A percentile compares a stretch with the other conserved stretches of the same genome.
Evolutionary conservation across 768 basidiomycete species (phyloP).

Genomic region (Lactarius akahatsu): DNA sequence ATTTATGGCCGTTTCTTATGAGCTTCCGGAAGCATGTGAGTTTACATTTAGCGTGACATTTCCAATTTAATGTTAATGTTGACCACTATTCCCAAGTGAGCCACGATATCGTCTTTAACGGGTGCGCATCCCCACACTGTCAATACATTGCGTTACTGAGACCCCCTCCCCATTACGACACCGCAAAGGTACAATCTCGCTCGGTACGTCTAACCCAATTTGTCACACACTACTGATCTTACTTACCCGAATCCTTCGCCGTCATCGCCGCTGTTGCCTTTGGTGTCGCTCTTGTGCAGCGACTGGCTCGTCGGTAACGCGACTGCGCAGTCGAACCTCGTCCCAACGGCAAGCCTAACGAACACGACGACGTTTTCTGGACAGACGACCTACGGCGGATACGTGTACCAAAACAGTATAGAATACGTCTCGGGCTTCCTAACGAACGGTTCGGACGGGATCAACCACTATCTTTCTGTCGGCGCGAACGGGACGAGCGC

Average conservation of each 20-base stretch:
- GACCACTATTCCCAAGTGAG: constrained; percentile 38
- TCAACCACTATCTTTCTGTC: constrained; percentile 67
- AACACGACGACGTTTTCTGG: constrained; percentile 63
- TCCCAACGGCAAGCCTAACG: constrained; percentile 50
- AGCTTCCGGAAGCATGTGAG: constrained; percentile 60
- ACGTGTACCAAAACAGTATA: constrained; percentile 70
- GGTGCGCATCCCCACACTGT: constrained; percentile 40
- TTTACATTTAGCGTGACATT: constrained; percentile 14
- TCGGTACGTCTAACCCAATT: constrained; percentile 42
- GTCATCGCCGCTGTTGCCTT: not conserved
- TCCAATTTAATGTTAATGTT: not conserved
- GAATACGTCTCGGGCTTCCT: constrained; percentile 69
- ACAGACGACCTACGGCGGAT: constrained; percentile 60
- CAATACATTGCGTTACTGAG: constrained; percentile 13
- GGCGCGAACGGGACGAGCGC: constrained; percentile 52
- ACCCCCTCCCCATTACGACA: not conserved
- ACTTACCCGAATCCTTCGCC: not conserved
- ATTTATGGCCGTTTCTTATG: constrained; percentile 75
- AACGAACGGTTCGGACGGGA: constrained; percentile 62
- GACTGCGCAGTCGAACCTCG: constrained; percentile 46
- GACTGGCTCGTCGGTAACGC: constrained; percentile 88
- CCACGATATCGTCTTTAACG: constrained; percentile 74
- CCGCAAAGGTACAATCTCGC: constrained; percentile 65
- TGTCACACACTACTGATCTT: not conserved
- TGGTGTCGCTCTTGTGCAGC: constrained; percentile 37